Conservation (phyloP, 2,329 filamentous ascomycete species). For the Atkinsonella hypoxylon region DNA sequence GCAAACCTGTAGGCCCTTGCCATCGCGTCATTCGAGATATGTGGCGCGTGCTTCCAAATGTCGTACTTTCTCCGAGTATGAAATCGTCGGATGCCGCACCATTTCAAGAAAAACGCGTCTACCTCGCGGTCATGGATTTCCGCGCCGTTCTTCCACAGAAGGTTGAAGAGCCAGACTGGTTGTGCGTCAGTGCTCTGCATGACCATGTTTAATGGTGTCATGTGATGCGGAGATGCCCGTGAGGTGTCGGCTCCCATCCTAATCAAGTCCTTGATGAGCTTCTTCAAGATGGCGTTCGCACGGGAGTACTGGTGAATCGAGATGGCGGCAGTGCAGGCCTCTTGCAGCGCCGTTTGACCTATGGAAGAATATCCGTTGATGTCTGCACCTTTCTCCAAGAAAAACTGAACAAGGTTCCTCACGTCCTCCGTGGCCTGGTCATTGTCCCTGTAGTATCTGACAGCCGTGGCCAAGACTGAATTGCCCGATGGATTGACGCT, state of each 20-base stretch:
- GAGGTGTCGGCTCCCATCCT: background rate
- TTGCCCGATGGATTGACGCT: background rate
- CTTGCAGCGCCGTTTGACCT: background rate
- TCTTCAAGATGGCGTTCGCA: background rate
- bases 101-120: background rate
- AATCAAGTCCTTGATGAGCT: background rate
- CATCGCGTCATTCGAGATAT: background rate
- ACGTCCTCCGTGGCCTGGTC: background rate
- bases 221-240: background rate
- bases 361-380: background rate
- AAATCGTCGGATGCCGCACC: background rate
- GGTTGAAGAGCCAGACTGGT: constrained; percentile 1
- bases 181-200: background rate
- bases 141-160: background rate
- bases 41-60: background rate
- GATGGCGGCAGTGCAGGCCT: background rate
- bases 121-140: background rate
- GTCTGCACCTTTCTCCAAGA: constrained; percentile 1
- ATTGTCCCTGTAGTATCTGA: background rate
- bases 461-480: background rate
- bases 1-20: background rate
- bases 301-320: background rate
- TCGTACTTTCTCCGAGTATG: background rate
- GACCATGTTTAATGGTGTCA: background rate
- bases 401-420: background rate